A percentile compares a stretch with the other conserved stretches of the same genome.
Conservation (phyloP, 768 basidiomycete genomes). For the Leccinum ochraceum region DNA sequence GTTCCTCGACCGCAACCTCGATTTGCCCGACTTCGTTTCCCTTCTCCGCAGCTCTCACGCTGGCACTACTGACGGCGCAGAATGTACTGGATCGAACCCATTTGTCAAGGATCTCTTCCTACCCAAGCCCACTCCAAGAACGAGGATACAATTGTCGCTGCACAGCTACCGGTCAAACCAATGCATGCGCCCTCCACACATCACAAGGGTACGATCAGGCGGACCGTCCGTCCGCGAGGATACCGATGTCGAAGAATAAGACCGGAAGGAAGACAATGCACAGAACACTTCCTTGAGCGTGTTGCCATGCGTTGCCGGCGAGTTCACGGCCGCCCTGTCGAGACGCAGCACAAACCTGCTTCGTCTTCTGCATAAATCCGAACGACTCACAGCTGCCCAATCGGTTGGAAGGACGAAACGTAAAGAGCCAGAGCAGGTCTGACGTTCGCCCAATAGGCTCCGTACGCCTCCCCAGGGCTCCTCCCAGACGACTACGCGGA, state of each 20-base stretch:
- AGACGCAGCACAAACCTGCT: conserved; percentile 79
- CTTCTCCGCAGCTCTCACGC: conserved; percentile 67
- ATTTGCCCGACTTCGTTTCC: conserved; percentile 88
- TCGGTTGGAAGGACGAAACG: conserved; percentile 87
- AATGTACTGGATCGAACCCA: conserved; percentile 80
- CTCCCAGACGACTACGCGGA: conserved; percentile 52
- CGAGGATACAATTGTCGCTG: conserved; percentile 94
- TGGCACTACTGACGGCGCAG: conserved; percentile 45
- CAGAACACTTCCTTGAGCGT: conserved; percentile 12
- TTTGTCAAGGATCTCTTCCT: conserved; percentile 92
- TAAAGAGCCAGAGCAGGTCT: conserved; percentile 87
- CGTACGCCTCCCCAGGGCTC: conserved; percentile 57
- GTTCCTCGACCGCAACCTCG: conserved; percentile 87
- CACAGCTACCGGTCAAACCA: conserved; percentile 91
- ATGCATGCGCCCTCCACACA: conserved; percentile 91
- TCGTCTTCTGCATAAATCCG: conserved; percentile 89
- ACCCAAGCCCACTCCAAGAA: conserved; percentile 90
- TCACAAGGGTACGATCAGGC: conserved; percentile 71
- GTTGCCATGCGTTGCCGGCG: conserved; percentile 64
- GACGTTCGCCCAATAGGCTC: conserved; percentile 52
- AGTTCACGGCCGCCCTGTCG: conserved; percentile 18
- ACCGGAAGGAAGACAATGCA: conserved; percentile 46
- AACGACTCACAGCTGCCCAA: conserved; percentile 95
- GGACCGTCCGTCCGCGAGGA: conserved; percentile 40
- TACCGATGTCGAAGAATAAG: conserved; percentile 37